A percentile compares a stretch with the other conserved stretches of the same genome.
Conservation (phyloP, 441 rosid genomes). For the Breynia disticha region DNA sequence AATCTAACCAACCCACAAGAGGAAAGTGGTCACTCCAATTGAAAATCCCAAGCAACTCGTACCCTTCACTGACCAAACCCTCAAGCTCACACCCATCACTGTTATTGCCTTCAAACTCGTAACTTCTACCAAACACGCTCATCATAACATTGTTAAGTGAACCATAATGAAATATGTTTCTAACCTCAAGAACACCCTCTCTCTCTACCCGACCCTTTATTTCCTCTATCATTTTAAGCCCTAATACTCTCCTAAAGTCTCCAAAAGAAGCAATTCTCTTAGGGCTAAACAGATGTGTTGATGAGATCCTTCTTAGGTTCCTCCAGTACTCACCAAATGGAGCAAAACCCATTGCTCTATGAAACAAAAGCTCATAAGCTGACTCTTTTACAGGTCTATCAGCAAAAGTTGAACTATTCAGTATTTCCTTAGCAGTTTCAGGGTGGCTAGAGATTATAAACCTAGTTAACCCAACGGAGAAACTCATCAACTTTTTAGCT, state of each 20-base stretch:
- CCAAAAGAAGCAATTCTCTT: constrained; percentile 39
- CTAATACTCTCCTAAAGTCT: constrained; percentile 31
- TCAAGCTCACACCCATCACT: constrained; percentile 36
- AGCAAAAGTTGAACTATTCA: constrained; percentile 63
- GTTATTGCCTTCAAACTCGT: constrained; percentile 26
- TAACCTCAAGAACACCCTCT: constrained; percentile 31
- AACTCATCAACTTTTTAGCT: constrained; percentile 56
- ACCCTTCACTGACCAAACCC: constrained; percentile 58
- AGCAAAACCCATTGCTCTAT: constrained; percentile 83
- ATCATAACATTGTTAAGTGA: constrained; percentile 63
- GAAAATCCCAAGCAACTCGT: constrained; percentile 53
- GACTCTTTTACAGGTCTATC: constrained; percentile 77
- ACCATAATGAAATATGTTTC: constrained; percentile 51
- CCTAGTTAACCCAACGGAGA: constrained; percentile 60
- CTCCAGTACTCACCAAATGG: constrained; percentile 75
- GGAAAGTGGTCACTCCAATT: constrained; percentile 89
- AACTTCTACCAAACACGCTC: constrained; percentile 59
- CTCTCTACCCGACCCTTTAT: constrained; percentile 22
- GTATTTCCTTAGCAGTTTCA: constrained; percentile 46
- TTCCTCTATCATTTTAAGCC: constrained; percentile 40
- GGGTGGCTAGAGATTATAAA: constrained; percentile 61
- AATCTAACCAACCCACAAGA: constrained; percentile 44
- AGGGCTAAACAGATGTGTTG: constrained; percentile 69
- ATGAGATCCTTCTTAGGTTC: constrained; percentile 55
- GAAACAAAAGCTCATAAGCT: constrained; percentile 62